phyloP scores from a whole-genome alignment of 2,329 filamentous ascomycete species.

The Penicillium expansum region DNA sequence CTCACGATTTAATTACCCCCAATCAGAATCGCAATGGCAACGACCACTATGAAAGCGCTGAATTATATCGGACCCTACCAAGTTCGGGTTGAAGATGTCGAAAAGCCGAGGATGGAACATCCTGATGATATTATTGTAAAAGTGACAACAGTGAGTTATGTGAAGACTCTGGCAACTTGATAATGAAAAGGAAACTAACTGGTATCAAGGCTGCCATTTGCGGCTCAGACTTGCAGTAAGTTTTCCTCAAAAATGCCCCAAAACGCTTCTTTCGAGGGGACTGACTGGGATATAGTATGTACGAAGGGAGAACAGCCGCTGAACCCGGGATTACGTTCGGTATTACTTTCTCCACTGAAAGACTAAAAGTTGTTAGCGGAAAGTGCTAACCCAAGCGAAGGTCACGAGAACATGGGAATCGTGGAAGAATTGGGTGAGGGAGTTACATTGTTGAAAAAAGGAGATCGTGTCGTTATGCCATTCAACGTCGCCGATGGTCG shows the following conservation, averaged over 20 bases:
- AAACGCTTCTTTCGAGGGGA: neutral
- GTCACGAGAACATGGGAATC: neutral
- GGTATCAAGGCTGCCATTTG: neutral
- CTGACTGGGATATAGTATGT: neutral
- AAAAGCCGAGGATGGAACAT: neutral
- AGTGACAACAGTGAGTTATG: neutral
- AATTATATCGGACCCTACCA: neutral
- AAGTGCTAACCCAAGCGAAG: neutral
- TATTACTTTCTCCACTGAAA: neutral
- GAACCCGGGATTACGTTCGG: neutral
- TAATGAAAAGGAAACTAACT: neutral
- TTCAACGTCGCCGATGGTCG: neutral
- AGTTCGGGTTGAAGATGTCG: neutral
- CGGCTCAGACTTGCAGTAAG: neutral
- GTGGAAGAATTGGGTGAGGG: neutral
- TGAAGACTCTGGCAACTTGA: neutral
- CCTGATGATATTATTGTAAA: neutral
- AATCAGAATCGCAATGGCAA: neutral
- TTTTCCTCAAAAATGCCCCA: neutral
- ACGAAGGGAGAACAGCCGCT: neutral
- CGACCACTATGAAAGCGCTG: neutral
- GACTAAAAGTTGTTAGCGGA: neutral
- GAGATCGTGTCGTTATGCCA: neutral
- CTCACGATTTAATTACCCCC: neutral
- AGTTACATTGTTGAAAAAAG: neutral